Evolutionary conservation across 306 rosid species (phyloP).

Genomic region (Prunus padus): DNA sequence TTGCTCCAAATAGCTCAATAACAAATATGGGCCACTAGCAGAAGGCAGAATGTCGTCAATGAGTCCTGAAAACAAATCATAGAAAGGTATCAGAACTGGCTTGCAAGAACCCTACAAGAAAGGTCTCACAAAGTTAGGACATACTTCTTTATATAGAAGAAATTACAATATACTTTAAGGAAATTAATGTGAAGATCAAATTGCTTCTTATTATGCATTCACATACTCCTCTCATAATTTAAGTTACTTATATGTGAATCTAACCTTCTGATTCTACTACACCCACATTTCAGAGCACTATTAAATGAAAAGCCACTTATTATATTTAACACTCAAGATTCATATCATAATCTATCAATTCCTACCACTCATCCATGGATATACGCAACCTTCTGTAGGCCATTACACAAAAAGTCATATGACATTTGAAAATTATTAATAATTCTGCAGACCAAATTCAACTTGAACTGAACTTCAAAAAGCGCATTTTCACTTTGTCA

Average conservation of each 20-base stretch:
- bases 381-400: neutral
- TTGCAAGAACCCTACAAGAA: slow-evolving; percentile 62
- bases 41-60: slow-evolving; percentile 60
- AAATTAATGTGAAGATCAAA: neutral
- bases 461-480: neutral
- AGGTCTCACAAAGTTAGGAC: slow-evolving; percentile 28
- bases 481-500: neutral
- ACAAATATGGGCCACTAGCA: slow-evolving; percentile 79
- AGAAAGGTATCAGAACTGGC: slow-evolving; percentile 53
- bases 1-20: slow-evolving; percentile 64
- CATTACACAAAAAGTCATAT: no score
- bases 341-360: no score
- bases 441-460: neutral
- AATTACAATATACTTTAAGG: neutral
- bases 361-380: no score
- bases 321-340: no score
- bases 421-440: neutral
- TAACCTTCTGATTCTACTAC: neutral
- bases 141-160: neutral
- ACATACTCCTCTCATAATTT: neutral
- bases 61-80: slow-evolving; percentile 48
- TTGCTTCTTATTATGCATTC: neutral
- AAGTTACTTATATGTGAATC: neutral
- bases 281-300: neutral
- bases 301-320: neutral